Conservation (phyloP, 2,329 filamentous ascomycete genomes). For the Alternaria triticimaculans region DNA sequence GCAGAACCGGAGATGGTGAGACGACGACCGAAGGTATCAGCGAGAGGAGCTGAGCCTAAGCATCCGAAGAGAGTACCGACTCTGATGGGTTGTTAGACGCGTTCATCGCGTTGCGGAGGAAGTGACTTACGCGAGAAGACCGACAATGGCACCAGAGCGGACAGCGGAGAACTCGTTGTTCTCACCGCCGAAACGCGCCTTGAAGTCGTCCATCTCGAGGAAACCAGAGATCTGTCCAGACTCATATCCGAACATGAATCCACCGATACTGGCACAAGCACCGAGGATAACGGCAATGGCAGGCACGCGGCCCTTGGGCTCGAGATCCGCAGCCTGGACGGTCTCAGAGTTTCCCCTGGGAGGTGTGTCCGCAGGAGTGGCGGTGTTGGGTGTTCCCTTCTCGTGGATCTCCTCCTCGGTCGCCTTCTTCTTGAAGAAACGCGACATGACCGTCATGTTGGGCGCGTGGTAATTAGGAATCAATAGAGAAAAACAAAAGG, state of each 20-base stretch:
- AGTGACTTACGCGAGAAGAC: slow-evolving; percentile 40
- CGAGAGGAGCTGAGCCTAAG: slow-evolving; percentile 63
- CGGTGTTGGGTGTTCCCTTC: slow-evolving; percentile 35
- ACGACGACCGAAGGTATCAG: slow-evolving; percentile 67
- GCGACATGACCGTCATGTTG: slow-evolving; percentile 22
- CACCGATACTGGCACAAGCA: slow-evolving; percentile 43
- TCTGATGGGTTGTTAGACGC: slow-evolving; percentile 17
- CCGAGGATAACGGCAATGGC: slow-evolving; percentile 39
- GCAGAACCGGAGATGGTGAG: slow-evolving; percentile 67
- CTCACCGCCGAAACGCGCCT: slow-evolving; percentile 41
- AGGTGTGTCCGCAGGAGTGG: slow-evolving; percentile 34
- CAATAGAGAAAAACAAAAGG: not conserved
- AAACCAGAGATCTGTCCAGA: slow-evolving; percentile 33
- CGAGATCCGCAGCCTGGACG: slow-evolving; percentile 11
- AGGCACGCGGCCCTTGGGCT: slow-evolving; percentile 34
- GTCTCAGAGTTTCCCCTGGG: slow-evolving; percentile 29
- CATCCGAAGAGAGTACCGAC: slow-evolving; percentile 78
- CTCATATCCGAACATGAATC: slow-evolving; percentile 44
- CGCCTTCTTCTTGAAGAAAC: slow-evolving; percentile 29
- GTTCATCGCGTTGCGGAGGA: not conserved
- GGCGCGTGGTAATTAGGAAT: slow-evolving; percentile 3
- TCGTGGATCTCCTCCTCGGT: slow-evolving; percentile 23
- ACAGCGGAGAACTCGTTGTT: slow-evolving; percentile 42
- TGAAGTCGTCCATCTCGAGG: slow-evolving; percentile 45
- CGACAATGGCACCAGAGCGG: slow-evolving; percentile 46